phyloP scores from a whole-genome alignment of 1,284 basidiomycete genomes.

The Marasmius sp. region DNA sequence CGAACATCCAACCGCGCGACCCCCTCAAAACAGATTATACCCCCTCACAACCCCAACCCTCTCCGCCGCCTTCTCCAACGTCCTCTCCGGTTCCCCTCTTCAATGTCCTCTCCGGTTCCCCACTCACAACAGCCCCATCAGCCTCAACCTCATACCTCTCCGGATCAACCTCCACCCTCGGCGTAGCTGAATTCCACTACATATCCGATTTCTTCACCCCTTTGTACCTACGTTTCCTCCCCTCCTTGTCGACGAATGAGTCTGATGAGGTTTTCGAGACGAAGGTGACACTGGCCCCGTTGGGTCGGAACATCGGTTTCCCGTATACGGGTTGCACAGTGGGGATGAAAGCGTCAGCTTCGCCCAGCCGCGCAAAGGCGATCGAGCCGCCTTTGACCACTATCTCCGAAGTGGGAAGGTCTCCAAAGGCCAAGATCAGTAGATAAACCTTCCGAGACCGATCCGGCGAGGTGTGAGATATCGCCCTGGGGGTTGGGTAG shows the following conservation, averaged over 20 bases:
- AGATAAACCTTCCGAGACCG: slow-evolving; percentile 79
- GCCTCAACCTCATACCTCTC: slow-evolving; percentile 89
- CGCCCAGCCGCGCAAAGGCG: slow-evolving; percentile 91
- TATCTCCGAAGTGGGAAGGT: slow-evolving; percentile 92
- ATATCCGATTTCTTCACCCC: slow-evolving; percentile 89
- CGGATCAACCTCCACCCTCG: slow-evolving; percentile 87
- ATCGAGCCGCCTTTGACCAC: slow-evolving; percentile 95
- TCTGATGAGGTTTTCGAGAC: no score
- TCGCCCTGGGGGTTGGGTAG: slow-evolving; percentile 68
- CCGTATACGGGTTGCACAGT: slow-evolving; percentile 88
- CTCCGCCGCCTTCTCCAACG: slow-evolving; percentile 32
- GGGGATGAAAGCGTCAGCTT: slow-evolving; percentile 92
- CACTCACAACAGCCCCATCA: slow-evolving; percentile 76
- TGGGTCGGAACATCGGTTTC: slow-evolving; percentile 88
- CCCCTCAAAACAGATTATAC: slow-evolving; percentile 74
- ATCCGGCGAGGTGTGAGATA: slow-evolving; percentile 86
- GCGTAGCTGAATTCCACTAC: slow-evolving; percentile 88
- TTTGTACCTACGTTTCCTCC: slow-evolving; percentile 66
- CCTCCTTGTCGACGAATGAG: slow-evolving; percentile 79
- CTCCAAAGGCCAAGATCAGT: slow-evolving; percentile 96
- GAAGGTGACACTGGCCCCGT: slow-evolving; percentile 77
- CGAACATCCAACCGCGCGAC: no score
- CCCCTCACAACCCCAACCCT: slow-evolving; percentile 66
- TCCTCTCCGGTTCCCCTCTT: no score
- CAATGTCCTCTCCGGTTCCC: slow-evolving; percentile 72